phyloP scores from a whole-genome alignment of 805 yeast species.

The Candida chauliodis region DNA sequence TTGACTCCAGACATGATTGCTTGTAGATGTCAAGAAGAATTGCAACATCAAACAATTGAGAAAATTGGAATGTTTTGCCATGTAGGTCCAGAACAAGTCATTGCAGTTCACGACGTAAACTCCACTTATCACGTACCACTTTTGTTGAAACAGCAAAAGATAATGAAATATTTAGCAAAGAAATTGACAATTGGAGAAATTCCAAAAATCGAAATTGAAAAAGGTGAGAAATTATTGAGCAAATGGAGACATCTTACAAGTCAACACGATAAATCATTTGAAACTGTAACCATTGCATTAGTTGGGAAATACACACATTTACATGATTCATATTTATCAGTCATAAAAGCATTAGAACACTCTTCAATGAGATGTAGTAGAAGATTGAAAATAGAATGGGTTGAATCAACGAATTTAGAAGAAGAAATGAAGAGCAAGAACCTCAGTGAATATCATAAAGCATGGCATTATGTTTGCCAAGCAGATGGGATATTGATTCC shows the following conservation, averaged over 20 bases:
- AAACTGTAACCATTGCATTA: constrained; percentile 87
- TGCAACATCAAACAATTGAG: constrained; percentile 82
- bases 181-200: constrained; percentile 59
- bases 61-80: constrained; percentile 99
- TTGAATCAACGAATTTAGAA: constrained; percentile 90
- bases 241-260: constrained; percentile 81
- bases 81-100: constrained; percentile 96
- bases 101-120: constrained; percentile 94
- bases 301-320: constrained; percentile 97
- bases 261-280: constrained; percentile 77
- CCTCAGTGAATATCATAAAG: constrained; percentile 82
- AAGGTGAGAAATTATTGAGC: constrained; percentile 65
- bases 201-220: constrained; percentile 44
- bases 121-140: constrained; percentile 97
- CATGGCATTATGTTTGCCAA: constrained; percentile 89
- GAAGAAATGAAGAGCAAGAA: constrained; percentile 57
- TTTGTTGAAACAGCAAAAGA: constrained; percentile 79
- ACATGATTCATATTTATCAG: constrained; percentile 92
- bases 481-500: constrained; percentile 98
- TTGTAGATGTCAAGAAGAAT: constrained; percentile 85
- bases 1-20: constrained; percentile 96
- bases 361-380: constrained; percentile 86
- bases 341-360: constrained; percentile 93
- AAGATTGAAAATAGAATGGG: constrained; percentile 88
- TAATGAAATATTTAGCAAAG: constrained; percentile 66